Percentiles rank a stretch among this genome's conserved stretches.
Evolutionary conservation across 2,329 filamentous ascomycete species (phyloP).

Genomic region (Claviceps monticola): DNA sequence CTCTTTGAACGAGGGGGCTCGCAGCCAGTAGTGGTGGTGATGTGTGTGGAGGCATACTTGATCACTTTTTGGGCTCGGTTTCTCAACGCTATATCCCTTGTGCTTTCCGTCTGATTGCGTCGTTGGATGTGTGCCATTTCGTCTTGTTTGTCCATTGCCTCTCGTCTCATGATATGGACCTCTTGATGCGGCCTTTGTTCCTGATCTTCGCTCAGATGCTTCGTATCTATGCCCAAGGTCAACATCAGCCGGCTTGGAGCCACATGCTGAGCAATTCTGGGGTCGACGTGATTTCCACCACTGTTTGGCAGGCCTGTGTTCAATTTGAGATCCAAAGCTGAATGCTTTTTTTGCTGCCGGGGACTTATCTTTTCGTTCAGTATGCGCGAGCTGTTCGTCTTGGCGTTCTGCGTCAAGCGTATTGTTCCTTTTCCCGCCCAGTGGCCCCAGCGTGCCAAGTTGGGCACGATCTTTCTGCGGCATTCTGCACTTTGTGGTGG

Average conservation of each 20-base stretch:
- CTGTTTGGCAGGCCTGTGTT: background rate
- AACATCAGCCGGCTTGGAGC: slow-evolving; percentile 4
- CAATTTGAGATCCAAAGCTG: background rate
- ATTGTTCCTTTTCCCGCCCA: slow-evolving; percentile 9
- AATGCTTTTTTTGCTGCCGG: background rate
- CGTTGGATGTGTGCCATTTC: background rate
- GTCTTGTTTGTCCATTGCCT: background rate
- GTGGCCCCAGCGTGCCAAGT: background rate
- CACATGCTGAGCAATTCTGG: background rate
- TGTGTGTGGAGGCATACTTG: slow-evolving; percentile 41
- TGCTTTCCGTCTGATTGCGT: background rate
- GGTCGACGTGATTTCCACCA: background rate
- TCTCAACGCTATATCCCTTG: background rate
- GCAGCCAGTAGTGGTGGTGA: slow-evolving; percentile 48
- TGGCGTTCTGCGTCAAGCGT: slow-evolving; percentile 2
- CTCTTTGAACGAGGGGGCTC: slow-evolving; percentile 15
- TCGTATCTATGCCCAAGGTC: background rate
- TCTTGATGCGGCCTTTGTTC: background rate
- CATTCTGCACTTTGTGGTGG: background rate
- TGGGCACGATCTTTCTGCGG: background rate
- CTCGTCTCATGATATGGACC: background rate
- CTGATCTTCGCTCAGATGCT: background rate
- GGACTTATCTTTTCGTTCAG: background rate
- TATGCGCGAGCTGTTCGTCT: background rate
- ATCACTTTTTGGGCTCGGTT: background rate